Evolutionary conservation across 2,329 filamentous ascomycete genomes (phyloP).

Genomic region (Cordyceps sp.): DNA sequence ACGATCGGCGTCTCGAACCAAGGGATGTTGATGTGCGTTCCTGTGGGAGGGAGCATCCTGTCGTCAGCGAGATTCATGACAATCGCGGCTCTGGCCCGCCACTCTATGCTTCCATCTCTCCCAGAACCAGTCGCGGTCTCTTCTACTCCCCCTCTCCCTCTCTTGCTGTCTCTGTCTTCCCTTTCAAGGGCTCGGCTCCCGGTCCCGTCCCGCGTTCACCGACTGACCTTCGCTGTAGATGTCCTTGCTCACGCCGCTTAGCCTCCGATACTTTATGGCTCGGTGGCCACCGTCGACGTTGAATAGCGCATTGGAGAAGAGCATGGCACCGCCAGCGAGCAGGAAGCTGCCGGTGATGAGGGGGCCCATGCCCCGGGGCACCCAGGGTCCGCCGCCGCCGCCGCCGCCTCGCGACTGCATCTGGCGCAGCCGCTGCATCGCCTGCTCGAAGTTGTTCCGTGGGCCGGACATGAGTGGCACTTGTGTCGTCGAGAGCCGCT

Average conservation of each 20-base stretch:
- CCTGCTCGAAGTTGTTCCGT: too few species aligned
- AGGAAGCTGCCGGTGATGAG: constrained; percentile 24
- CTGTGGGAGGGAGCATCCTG: constrained; percentile 22
- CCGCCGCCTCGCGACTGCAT: constrained; percentile 25
- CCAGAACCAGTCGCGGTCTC: too few species aligned
- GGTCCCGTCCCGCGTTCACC: neutral
- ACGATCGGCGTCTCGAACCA: constrained; percentile 96
- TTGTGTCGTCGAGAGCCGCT: too few species aligned
- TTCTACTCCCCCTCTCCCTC: neutral
- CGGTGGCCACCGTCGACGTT: constrained; percentile 96
- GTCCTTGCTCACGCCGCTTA: constrained; percentile 87
- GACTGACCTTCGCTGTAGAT: constrained; percentile 80
- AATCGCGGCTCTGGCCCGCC: too few species aligned
- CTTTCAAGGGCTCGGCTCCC: neutral
- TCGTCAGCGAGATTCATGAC: neutral
- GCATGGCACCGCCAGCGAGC: constrained; percentile 29
- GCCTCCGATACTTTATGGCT: constrained; percentile 92
- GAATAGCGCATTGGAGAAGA: constrained; percentile 47
- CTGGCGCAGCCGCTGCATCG: constrained; percentile 26
- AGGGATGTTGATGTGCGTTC: constrained; percentile 83
- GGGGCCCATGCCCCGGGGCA: constrained; percentile 16
- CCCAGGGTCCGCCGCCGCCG: constrained; percentile 23
- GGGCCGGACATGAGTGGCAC: too few species aligned
- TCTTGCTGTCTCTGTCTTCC: too few species aligned
- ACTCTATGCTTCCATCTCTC: too few species aligned